phyloP scores from a whole-genome alignment of 306 rosid species.

The Quercus robur region DNA sequence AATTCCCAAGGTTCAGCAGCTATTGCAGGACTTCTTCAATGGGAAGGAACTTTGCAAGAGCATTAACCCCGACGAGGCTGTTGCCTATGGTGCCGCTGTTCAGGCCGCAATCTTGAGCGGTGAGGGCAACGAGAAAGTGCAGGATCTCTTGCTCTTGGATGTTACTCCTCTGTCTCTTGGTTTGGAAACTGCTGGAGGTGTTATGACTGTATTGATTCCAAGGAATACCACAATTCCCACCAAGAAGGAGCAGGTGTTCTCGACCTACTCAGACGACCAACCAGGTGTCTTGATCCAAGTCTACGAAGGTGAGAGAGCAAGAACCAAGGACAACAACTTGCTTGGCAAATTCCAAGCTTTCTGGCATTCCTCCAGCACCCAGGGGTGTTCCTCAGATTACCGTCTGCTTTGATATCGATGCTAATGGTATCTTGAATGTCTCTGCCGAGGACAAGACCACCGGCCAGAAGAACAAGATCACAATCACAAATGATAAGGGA shows the following conservation, averaged over 20 bases:
- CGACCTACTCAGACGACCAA: neutral
- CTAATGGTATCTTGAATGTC: neutral
- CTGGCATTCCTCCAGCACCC: neutral
- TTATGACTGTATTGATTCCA: too few species aligned
- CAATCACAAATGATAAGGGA: neutral
- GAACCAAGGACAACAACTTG: neutral
- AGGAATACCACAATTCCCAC: too few species aligned
- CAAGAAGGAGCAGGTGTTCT: neutral
- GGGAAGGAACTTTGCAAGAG: too few species aligned
- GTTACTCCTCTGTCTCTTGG: too few species aligned
- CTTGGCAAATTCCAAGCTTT: neutral
- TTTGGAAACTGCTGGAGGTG: too few species aligned
- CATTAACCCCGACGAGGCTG: too few species aligned
- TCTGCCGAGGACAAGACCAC: conserved; percentile 7
- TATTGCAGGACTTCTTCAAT: too few species aligned
- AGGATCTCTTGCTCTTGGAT: too few species aligned
- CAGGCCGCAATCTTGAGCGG: too few species aligned
- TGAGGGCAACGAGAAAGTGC: too few species aligned
- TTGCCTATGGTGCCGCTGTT: too few species aligned
- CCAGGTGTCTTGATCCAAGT: neutral
- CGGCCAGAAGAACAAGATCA: neutral
- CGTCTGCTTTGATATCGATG: neutral
- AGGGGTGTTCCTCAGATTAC: conserved; percentile 7
- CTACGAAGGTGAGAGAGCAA: neutral
- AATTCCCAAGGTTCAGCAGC: too few species aligned